These are phyloP conservation scores for Phyllosticta citrichinensis DNA, from an alignment of 2,329 filamentous ascomycete genomes.

Conservation along the genomic window DNA sequence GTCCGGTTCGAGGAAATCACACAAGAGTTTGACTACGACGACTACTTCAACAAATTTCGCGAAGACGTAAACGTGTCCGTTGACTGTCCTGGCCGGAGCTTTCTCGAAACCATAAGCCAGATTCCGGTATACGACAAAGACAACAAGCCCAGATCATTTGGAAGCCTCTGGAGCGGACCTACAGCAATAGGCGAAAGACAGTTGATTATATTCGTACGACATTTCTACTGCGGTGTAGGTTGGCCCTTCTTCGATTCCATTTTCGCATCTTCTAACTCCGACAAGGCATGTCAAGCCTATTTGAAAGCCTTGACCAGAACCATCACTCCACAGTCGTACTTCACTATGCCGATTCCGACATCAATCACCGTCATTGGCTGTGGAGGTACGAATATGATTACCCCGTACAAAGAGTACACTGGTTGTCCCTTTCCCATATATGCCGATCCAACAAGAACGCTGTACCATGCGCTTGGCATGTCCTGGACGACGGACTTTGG, in stretches of 20 bases:
- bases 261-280: background rate
- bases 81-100: background rate
- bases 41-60: constrained; percentile 26
- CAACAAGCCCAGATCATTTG: constrained; percentile 51
- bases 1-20: constrained; percentile 1
- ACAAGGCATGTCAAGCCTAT: constrained; percentile 61
- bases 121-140: constrained; percentile 49
- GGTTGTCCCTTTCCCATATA: constrained; percentile 56
- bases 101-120: constrained; percentile 13
- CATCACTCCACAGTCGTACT: constrained; percentile 31
- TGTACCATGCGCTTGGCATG: constrained; percentile 58
- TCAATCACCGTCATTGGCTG: constrained; percentile 58
- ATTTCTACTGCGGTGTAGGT: constrained; percentile 33
- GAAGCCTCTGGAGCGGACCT: constrained; percentile 49
- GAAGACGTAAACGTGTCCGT: constrained; percentile 16
- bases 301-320: constrained; percentile 47
- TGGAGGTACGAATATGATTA: constrained; percentile 53
- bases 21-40: constrained; percentile 17
- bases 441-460: constrained; percentile 52
- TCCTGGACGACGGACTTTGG: constrained; percentile 49
- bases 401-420: constrained; percentile 49
- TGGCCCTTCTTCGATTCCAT: background rate
- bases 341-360: constrained; percentile 41
- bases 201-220: constrained; percentile 30
- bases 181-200: constrained; percentile 26